Conservation (phyloP, 2,329 filamentous ascomycete genomes). For the Microcyclospora tardicrescens region DNA sequence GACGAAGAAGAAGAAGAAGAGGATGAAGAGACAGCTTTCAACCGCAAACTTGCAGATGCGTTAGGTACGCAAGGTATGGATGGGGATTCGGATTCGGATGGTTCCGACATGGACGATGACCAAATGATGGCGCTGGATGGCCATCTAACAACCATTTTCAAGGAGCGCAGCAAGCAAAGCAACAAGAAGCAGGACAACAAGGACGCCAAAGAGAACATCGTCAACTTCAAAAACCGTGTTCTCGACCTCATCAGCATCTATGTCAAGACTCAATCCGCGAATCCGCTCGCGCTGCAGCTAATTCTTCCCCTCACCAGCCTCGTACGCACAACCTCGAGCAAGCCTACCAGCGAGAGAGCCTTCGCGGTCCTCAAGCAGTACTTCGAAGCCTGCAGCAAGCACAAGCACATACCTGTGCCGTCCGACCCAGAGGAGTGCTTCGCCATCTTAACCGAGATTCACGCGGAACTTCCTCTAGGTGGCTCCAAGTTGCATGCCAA, state of each 20-base stretch:
- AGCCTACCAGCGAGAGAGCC: conserved; percentile 62
- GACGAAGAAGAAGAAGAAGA: conserved; percentile 37
- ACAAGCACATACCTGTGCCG: conserved; percentile 31
- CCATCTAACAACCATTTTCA: conserved; percentile 75
- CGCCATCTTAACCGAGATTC: conserved; percentile 51
- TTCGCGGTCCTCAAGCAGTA: conserved; percentile 60
- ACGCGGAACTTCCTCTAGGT: conserved; percentile 52
- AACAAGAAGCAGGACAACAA: conserved; percentile 74
- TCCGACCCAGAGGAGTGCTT: conserved; percentile 34
- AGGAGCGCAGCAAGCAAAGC: conserved; percentile 50
- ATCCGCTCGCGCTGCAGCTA: conserved; percentile 53
- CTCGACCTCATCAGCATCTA: conserved; percentile 80
- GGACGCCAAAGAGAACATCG: conserved; percentile 74
- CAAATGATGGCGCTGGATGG: conserved; percentile 85
- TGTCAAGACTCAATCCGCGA: conserved; percentile 62
- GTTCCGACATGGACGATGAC: conserved; percentile 82
- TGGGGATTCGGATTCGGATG: conserved; percentile 48
- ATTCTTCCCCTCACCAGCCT: conserved; percentile 66
- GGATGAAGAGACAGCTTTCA: conserved; percentile 48
- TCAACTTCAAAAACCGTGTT: conserved; percentile 91
- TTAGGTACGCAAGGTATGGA: conserved; percentile 54
- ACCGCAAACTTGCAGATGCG: conserved; percentile 64
- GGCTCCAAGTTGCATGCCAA: conserved; percentile 57
- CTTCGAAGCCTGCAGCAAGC: conserved; percentile 48
- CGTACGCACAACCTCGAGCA: conserved; percentile 62